Percentiles rank a stretch among this genome's conserved stretches.
These are phyloP conservation scores for Leishmania guyanensis DNA, from an alignment of 208 protist species.

Conservation along the genomic window DNA sequence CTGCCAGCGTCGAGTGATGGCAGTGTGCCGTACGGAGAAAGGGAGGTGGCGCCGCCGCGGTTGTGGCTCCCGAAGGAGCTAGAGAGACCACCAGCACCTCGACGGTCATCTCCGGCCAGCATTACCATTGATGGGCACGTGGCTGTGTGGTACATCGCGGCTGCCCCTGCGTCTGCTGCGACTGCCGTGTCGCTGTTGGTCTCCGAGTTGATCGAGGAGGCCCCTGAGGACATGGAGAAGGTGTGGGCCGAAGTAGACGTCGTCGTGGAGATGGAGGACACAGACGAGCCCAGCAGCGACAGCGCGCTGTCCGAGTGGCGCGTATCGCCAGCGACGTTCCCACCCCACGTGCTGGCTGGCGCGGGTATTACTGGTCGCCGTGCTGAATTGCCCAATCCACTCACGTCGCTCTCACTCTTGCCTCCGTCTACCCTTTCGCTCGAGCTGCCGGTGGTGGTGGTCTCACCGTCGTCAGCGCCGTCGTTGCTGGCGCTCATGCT, in stretches of 20 bases:
- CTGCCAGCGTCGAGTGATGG: neutral
- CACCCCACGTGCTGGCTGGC: neutral
- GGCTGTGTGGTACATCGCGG: neutral
- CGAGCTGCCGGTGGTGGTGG: neutral
- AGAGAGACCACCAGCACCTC: neutral
- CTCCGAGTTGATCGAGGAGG: neutral
- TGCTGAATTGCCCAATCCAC: neutral
- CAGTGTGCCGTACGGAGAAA: neutral
- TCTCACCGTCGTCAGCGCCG: neutral
- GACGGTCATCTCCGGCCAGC: neutral
- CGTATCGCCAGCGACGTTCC: neutral
- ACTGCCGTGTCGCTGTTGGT: neutral
- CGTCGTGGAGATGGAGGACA: neutral
- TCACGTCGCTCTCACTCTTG: neutral
- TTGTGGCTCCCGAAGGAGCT: neutral
- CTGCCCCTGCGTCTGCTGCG: neutral
- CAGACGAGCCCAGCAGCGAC: neutral
- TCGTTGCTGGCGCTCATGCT: neutral
- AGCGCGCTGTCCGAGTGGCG: neutral
- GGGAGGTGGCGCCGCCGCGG: neutral
- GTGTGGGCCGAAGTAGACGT: slow-evolving; percentile 1
- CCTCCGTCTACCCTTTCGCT: neutral
- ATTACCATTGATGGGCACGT: neutral
- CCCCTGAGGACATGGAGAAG: slow-evolving; percentile 1
- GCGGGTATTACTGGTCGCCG: neutral